These are phyloP conservation scores for Aspergillus heteromorphus DNA, from an alignment of 495 filamentous ascomycete species.

Conservation along the genomic window DNA sequence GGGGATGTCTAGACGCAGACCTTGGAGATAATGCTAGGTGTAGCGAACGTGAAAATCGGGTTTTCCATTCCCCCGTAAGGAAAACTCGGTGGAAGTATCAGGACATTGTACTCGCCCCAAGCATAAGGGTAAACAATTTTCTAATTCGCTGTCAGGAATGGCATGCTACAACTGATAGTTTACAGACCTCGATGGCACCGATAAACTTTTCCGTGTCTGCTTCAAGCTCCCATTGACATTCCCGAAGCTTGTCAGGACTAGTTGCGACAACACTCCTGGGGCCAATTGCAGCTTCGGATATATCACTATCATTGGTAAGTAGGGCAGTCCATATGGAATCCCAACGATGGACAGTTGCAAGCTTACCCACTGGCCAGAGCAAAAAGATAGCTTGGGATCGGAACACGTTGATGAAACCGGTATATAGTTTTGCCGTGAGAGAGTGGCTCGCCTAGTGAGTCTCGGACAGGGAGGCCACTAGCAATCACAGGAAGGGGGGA, in stretches of 20 bases:
- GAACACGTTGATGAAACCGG: constrained; percentile 80
- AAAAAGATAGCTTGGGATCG: constrained; percentile 91
- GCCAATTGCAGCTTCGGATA: constrained; percentile 76
- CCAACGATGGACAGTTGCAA: background rate
- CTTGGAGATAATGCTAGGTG: constrained; percentile 84
- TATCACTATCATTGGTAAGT: constrained; percentile 47
- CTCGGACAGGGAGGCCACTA: constrained; percentile 67
- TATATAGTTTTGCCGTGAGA: constrained; percentile 52
- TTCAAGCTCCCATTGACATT: constrained; percentile 85
- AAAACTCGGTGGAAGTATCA: constrained; percentile 86
- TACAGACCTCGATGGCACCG: constrained; percentile 65
- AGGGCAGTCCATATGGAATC: background rate
- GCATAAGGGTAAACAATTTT: constrained; percentile 81
- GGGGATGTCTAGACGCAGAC: constrained; percentile 12
- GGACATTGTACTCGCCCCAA: constrained; percentile 92
- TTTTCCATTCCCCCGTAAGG: constrained; percentile 94
- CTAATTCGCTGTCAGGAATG: constrained; percentile 16
- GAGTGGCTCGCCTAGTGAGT: constrained; percentile 34
- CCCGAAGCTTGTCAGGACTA: constrained; percentile 77
- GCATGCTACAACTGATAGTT: constrained; percentile 4
- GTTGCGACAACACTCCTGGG: constrained; percentile 78
- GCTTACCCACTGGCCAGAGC: constrained; percentile 74
- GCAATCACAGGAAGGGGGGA: constrained; percentile 85
- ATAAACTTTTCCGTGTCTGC: constrained; percentile 87
- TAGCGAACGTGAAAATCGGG: constrained; percentile 88